These are phyloP conservation scores for Scheffersomyces stipitis DNA, from an alignment of 805 yeast species.

Conservation along the genomic window DNA sequence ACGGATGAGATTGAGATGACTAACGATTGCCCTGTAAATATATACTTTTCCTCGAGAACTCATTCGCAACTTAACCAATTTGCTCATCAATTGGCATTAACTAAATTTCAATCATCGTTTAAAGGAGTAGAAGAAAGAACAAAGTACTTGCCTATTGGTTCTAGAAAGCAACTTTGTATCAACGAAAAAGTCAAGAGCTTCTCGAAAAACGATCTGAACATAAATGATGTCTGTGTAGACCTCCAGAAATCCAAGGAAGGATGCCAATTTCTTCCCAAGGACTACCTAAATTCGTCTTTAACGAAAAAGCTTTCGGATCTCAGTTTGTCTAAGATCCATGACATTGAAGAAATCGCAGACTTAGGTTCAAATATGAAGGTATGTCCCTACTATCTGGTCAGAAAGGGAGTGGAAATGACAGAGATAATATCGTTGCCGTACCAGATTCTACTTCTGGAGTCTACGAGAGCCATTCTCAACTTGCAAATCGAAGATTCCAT, in stretches of 20 bases:
- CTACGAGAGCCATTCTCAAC: constrained; percentile 58
- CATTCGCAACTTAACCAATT: constrained; percentile 88
- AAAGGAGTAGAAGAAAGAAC: constrained; percentile 47
- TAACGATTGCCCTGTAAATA: constrained; percentile 38
- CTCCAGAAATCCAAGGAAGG: constrained; percentile 45
- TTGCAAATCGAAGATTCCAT: constrained; percentile 62
- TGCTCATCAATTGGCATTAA: constrained; percentile 63
- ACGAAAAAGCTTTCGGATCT: constrained; percentile 48
- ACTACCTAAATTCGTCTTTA: constrained; percentile 30
- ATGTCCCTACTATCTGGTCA: constrained; percentile 82
- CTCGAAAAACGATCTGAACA: constrained; percentile 44
- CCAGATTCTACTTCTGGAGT: constrained; percentile 65
- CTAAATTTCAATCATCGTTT: constrained; percentile 64
- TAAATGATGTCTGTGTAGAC: constrained; percentile 82
- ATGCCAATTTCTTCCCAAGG: constrained; percentile 29
- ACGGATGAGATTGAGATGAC: constrained; percentile 14
- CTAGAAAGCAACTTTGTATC: constrained; percentile 83
- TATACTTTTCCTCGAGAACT: constrained; percentile 80
- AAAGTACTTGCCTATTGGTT: constrained; percentile 73
- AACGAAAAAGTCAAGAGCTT: constrained; percentile 57
- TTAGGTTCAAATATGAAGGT: constrained; percentile 57
- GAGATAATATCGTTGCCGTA: constrained; percentile 87
- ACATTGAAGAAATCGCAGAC: constrained; percentile 73
- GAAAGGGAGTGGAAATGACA: constrained; percentile 54
- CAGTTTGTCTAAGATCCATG: constrained; percentile 57